Evolutionary conservation across 345 rosid species (phyloP).

Genomic region (Reutealis trisperma): DNA sequence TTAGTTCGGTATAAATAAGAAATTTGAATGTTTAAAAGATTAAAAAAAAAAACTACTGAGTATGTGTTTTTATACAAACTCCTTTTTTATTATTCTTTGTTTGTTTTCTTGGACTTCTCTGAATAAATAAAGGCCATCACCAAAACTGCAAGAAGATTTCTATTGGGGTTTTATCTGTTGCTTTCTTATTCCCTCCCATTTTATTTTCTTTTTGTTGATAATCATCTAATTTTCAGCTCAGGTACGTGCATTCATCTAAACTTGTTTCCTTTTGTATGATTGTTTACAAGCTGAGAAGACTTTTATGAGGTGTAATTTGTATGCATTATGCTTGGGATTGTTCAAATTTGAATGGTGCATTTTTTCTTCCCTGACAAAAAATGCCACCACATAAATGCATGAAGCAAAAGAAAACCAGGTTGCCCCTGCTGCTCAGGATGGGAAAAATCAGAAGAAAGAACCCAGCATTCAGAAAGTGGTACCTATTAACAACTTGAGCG

Average conservation of each 20-base stretch:
- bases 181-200: background rate
- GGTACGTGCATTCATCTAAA: background rate
- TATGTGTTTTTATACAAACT: background rate
- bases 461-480: conserved; percentile 15
- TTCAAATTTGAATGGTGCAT: background rate
- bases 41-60: background rate
- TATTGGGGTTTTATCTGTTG: background rate
- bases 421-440: conserved; percentile 9
- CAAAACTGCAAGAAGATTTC: background rate
- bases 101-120: background rate
- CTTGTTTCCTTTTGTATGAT: background rate
- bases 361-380: conserved; percentile 8
- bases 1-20: background rate
- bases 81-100: background rate
- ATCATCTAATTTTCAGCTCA: background rate
- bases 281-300: background rate
- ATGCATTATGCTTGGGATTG: background rate
- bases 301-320: background rate
- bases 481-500: conserved; percentile 6
- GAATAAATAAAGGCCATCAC: background rate
- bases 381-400: conserved; percentile 6
- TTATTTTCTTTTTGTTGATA: background rate
- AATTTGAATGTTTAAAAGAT: background rate
- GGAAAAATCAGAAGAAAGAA: conserved; percentile 4
- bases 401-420: conserved; percentile 18